Percentiles rank a stretch among this genome's conserved stretches.
Conservation (phyloP, 1,284 basidiomycete species). For the Heterobasidion parviporum region DNA sequence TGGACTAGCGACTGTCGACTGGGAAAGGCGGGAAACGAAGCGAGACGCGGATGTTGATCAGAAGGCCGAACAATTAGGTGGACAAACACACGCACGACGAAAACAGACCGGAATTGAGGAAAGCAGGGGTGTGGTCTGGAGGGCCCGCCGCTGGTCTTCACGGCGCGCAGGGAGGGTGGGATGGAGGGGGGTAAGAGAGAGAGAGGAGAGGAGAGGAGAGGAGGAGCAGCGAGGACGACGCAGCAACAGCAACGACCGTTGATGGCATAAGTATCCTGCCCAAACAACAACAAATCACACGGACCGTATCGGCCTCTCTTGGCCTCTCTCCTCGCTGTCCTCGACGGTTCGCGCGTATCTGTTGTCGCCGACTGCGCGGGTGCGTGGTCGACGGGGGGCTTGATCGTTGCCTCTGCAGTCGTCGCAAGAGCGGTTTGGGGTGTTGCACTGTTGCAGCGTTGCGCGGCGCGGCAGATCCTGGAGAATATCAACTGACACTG, state of each 20-base stretch:
- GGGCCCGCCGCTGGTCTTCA: no score
- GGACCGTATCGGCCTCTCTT: neutral
- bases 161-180: no score
- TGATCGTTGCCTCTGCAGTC: no score
- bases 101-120: neutral
- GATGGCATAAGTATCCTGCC: neutral
- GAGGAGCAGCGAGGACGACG: constrained; percentile 1
- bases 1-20: constrained; percentile 33
- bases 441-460: no score
- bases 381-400: no score
- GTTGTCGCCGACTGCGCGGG: no score
- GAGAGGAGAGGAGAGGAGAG: constrained; percentile 1
- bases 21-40: constrained; percentile 11
- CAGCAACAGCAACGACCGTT: neutral
- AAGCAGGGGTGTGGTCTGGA: neutral
- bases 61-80: neutral
- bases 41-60: neutral
- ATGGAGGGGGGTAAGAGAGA: neutral
- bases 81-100: neutral
- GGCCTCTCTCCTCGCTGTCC: no score
- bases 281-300: neutral
- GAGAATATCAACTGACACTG: no score
- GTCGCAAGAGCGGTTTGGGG: no score
- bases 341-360: no score
- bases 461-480: no score